Conservation (phyloP, 2,329 filamentous ascomycete genomes). For the Claviceps fusiformis region DNA sequence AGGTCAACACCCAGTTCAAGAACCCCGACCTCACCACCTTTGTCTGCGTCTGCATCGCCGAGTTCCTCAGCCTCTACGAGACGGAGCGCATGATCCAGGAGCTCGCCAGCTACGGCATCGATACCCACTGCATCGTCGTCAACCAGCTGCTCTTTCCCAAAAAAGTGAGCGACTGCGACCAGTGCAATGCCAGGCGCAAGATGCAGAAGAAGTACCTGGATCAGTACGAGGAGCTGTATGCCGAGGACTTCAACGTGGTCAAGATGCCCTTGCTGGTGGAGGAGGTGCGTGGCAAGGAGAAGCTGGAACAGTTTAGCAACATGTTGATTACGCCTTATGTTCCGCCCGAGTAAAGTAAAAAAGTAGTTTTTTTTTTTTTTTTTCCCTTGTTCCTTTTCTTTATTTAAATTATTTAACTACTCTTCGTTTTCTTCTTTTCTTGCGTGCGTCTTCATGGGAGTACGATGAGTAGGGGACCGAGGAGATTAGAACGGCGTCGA, state of each 20-base stretch:
- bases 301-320: constrained; percentile 76
- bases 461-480: too few species aligned
- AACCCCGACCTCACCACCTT: constrained; percentile 91
- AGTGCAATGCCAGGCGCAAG: constrained; percentile 86
- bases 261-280: constrained; percentile 95
- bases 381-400: too few species aligned
- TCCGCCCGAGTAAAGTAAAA: constrained; percentile 40
- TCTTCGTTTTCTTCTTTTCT: background rate
- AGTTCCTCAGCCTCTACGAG: constrained; percentile 94
- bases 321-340: constrained; percentile 69
- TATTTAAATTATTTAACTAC: too few species aligned
- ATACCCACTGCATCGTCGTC: constrained; percentile 94
- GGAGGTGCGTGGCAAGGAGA: constrained; percentile 91
- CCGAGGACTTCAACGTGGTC: constrained; percentile 91
- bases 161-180: constrained; percentile 72
- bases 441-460: too few species aligned
- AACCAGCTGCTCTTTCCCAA: constrained; percentile 95
- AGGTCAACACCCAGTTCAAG: constrained; percentile 98
- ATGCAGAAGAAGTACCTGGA: constrained; percentile 99
- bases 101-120: constrained; percentile 81
- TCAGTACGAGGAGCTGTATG: constrained; percentile 96
- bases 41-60: constrained; percentile 94
- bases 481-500: too few species aligned
- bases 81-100: constrained; percentile 99
- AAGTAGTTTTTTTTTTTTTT: too few species aligned